phyloP scores from a whole-genome alignment of 2,329 filamentous ascomycete species.

The Phoma herbarum region DNA sequence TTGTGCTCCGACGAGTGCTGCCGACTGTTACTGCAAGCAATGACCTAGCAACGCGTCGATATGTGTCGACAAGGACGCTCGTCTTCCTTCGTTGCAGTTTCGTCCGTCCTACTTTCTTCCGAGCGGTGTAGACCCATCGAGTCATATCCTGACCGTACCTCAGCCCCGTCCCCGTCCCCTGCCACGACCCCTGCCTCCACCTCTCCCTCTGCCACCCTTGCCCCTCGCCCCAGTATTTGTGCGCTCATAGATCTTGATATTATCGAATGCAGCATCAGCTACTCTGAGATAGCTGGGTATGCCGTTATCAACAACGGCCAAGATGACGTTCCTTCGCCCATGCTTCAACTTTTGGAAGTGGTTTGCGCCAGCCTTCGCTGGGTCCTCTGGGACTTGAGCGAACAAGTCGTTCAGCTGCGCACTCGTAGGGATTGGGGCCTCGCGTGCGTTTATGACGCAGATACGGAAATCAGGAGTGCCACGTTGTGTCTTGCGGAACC shows the following conservation, averaged over 20 bases:
- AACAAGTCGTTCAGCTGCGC: conserved; percentile 76
- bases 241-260: conserved; percentile 73
- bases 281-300: conserved; percentile 88
- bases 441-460: conserved; percentile 79
- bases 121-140: neutral
- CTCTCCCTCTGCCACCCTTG: conserved; percentile 46
- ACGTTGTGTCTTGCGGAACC: conserved; percentile 81
- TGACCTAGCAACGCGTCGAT: neutral
- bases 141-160: neutral
- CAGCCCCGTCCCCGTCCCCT: neutral
- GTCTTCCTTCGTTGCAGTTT: neutral
- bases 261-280: conserved; percentile 78
- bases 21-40: neutral
- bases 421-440: conserved; percentile 75
- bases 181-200: conserved; percentile 27
- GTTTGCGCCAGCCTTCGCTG: conserved; percentile 62
- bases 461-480: conserved; percentile 84
- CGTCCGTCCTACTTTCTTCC: neutral
- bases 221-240: conserved; percentile 54
- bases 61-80: too few species aligned
- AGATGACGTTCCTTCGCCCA: conserved; percentile 81
- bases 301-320: conserved; percentile 90
- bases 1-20: neutral
- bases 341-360: conserved; percentile 84
- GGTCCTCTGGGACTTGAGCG: conserved; percentile 75